Evolutionary conservation across 2,329 filamentous ascomycete species (phyloP), one percentile per base, ranked within the genome.

Genomic region (Penicillium sp.): DNA sequence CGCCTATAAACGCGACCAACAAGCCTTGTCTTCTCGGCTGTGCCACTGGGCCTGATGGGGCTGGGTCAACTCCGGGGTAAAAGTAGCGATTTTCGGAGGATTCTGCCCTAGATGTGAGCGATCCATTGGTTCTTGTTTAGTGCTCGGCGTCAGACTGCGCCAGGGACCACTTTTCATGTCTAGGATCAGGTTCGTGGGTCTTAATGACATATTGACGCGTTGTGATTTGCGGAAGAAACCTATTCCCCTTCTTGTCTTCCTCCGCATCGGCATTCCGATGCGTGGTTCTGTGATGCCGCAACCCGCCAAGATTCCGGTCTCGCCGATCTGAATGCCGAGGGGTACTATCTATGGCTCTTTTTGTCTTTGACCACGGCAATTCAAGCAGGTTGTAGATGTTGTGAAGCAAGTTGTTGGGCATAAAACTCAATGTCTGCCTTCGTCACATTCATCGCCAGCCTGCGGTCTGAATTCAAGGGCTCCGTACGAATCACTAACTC

Each of bases 51-150:
- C 54, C 51, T 26, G 21, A 31, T 56, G 49, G 56, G 61, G 50
- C 52, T 54, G 49, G 39, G n/a, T 53, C 31, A 27, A 61, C 54
- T 64, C 58, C 50, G 60, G 61, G 62, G 59, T 59, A 59, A 54
- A 64, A 66, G 54, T 62, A 61, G 56, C 63, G 63, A 62, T 60
- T 57, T 55, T 58, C 63, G 63, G 63, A 66, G 60, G 55, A 46
- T 45, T 51, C n/a, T n/a, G 37, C 10, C 23, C 13, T 33, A 16
- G 19, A 43, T 23, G 16, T 50, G 8, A 13, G n/a, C 23, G 19
- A 11, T 42, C 51, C 35, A 62, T 62, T 62, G 58, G 55, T 46
- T 56, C 23, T 31, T 21, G 13, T 50, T 19, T 10, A 10, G 31
- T 10, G 33, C 27, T 35, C 49, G 35, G 44, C n/a, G 9, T 14